These are phyloP conservation scores for Myxozyma neotropica DNA, from an alignment of 805 yeast species.

Conservation along the genomic window DNA sequence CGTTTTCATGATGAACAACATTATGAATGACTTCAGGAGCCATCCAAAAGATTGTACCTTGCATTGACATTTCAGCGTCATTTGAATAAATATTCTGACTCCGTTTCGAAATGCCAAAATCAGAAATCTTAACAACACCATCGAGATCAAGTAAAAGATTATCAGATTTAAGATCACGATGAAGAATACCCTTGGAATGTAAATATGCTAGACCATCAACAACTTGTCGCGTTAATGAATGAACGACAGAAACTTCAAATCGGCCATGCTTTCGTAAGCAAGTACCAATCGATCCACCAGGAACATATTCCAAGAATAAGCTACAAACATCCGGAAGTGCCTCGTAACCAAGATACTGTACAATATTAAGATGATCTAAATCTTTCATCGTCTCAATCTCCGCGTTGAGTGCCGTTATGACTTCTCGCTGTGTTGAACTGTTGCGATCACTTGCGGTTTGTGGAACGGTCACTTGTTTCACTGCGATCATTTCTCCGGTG, in stretches of 20 bases:
- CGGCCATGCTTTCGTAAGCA: conserved; percentile 79
- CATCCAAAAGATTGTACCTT: conserved; percentile 99
- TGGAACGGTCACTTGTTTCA: conserved; percentile 84
- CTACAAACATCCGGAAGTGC: conserved; percentile 72
- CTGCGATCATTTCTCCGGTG: conserved; percentile 98
- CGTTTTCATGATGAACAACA: conserved; percentile 67
- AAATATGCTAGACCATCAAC: conserved; percentile 83
- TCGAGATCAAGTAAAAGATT: conserved; percentile 84
- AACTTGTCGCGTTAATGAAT: conserved; percentile 76
- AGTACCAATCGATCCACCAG: conserved; percentile 95
- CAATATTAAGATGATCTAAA: conserved; percentile 89
- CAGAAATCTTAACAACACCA: conserved; percentile 93
- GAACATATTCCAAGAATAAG: conserved; percentile 90
- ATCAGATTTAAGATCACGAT: conserved; percentile 94
- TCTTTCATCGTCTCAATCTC: conserved; percentile 95
- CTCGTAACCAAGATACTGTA: conserved; percentile 94
- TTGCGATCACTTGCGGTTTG: conserved; percentile 42
- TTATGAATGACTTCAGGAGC: conserved; percentile 98
- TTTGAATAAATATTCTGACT: conserved; percentile 82
- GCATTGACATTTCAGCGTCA: conserved; percentile 95
- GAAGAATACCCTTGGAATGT: conserved; percentile 84
- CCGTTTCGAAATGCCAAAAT: conserved; percentile 88
- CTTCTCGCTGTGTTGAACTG: conserved; percentile 50
- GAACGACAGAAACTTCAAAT: conserved; percentile 76
- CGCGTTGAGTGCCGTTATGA: conserved; percentile 77